These are phyloP conservation scores for Cardiospermum halicacabum DNA, from an alignment of 345 rosid species.

Conservation along the genomic window DNA sequence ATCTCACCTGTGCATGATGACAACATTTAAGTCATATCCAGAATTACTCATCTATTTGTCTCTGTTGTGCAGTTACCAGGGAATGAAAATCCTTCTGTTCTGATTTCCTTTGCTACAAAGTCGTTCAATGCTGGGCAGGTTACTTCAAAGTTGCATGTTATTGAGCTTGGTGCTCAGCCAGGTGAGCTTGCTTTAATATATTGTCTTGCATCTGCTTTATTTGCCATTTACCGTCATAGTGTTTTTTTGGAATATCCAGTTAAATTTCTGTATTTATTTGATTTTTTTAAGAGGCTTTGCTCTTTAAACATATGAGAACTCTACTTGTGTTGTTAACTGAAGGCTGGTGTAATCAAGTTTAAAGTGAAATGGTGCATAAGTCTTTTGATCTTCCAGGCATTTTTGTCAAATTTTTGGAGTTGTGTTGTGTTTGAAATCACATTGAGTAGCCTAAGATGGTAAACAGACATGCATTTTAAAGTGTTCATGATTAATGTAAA, in stretches of 20 bases:
- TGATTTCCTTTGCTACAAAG: conserved; percentile 91
- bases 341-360: background rate
- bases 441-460: background rate
- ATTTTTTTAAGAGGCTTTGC: background rate
- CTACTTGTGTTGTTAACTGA: background rate
- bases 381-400: background rate
- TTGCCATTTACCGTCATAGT: background rate
- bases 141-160: conserved; percentile 86
- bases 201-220: background rate
- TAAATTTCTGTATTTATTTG: background rate
- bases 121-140: conserved; percentile 86
- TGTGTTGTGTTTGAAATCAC: background rate
- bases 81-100: conserved; percentile 88
- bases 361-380: background rate
- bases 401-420: background rate
- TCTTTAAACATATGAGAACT: background rate
- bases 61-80: conserved; percentile 66
- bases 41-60: conserved; percentile 1
- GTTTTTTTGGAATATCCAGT: background rate
- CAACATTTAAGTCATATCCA: background rate
- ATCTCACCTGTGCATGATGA: background rate
- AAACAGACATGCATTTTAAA: background rate
- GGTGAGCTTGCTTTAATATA: conserved; percentile 33
- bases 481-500: background rate
- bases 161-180: conserved; percentile 98